phyloP scores from a whole-genome alignment of 176 grass and related monocot genomes.

The Musa acuminata region DNA sequence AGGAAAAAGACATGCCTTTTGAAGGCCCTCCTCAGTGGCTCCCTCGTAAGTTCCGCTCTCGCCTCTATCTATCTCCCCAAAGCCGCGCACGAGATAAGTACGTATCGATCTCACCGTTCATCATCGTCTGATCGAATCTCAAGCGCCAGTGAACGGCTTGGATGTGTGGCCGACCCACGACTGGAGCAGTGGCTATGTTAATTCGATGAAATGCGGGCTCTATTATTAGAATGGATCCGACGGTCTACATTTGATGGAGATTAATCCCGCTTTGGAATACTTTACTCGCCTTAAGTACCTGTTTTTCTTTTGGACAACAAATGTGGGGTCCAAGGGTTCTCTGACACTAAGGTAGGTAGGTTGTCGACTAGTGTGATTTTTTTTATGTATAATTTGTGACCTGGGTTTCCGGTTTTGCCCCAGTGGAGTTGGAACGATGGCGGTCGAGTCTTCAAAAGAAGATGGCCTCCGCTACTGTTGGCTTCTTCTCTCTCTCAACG shows the following conservation, averaged over 20 bases:
- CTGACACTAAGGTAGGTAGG: no score
- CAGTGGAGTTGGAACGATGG: constrained; percentile 40
- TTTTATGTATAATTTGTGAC: not conserved
- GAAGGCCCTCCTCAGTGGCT: constrained; percentile 30
- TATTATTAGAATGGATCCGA: not conserved
- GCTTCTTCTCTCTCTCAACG: not conserved
- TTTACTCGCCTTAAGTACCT: not conserved
- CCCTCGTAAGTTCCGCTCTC: constrained; percentile 23
- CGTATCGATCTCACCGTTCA: not conserved
- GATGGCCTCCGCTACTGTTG: not conserved
- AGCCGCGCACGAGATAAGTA: not conserved
- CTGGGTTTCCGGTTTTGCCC: constrained; percentile 37
- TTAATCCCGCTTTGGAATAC: no score
- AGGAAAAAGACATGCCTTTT: constrained; percentile 11
- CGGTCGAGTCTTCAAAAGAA: constrained; percentile 21
- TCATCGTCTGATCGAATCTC: not conserved
- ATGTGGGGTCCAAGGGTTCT: not conserved
- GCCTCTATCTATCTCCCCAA: not conserved
- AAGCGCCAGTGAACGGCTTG: constrained; percentile 1
- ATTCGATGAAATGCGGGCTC: not conserved
- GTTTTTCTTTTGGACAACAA: not conserved
- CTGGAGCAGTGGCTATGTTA: not conserved
- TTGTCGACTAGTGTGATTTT: no score
- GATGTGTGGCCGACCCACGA: not conserved
- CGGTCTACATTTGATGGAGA: no score